Evolutionary conservation across 2,329 filamentous ascomycete species (phyloP).

Genomic region (Xylariomycetidae sp.): DNA sequence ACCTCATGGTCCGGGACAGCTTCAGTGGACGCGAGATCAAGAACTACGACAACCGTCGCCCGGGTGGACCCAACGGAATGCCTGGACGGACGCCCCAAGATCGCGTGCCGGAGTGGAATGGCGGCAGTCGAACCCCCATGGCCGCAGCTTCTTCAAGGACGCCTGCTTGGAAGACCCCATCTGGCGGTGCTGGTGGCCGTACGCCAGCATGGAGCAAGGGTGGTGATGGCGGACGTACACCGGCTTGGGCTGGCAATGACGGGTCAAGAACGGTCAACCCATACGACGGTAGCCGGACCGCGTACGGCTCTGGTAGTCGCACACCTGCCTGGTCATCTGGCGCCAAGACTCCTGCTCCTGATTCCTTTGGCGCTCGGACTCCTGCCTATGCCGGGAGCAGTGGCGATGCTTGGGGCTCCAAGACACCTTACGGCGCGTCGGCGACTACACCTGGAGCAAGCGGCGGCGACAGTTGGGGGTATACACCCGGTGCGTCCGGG

Average conservation of each 20-base stretch:
- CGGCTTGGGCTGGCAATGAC: conserved; percentile 65
- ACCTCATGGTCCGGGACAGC: conserved; percentile 80
- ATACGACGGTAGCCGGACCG: conserved; percentile 68
- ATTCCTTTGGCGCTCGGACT: conserved; percentile 64
- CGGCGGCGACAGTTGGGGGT: conserved; percentile 55
- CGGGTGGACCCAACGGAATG: conserved; percentile 37
- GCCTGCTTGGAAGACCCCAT: conserved; percentile 68
- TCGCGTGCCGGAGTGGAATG: conserved; percentile 52
- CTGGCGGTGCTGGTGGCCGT: conserved; percentile 47
- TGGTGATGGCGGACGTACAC: conserved; percentile 56
- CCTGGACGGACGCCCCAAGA: conserved; percentile 40
- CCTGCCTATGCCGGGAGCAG: conserved; percentile 50
- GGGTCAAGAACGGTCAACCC: conserved; percentile 63
- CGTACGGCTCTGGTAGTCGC: conserved; percentile 67
- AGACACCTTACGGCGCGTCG: conserved; percentile 67
- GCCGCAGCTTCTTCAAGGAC: conserved; percentile 59
- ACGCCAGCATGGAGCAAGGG: conserved; percentile 58
- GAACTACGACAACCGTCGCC: conserved; percentile 47
- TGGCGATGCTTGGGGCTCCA: conserved; percentile 62
- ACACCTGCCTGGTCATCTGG: conserved; percentile 77
- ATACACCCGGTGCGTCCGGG: conserved; percentile 44
- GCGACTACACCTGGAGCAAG: conserved; percentile 54
- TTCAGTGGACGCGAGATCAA: conserved; percentile 74
- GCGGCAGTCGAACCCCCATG: conserved; percentile 63
- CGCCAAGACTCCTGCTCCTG: conserved; percentile 62